Percentiles rank a stretch among this genome's conserved stretches.
Conservation (phyloP, 2,329 filamentous ascomycete species). For the Sarocladiaceae sp. region DNA sequence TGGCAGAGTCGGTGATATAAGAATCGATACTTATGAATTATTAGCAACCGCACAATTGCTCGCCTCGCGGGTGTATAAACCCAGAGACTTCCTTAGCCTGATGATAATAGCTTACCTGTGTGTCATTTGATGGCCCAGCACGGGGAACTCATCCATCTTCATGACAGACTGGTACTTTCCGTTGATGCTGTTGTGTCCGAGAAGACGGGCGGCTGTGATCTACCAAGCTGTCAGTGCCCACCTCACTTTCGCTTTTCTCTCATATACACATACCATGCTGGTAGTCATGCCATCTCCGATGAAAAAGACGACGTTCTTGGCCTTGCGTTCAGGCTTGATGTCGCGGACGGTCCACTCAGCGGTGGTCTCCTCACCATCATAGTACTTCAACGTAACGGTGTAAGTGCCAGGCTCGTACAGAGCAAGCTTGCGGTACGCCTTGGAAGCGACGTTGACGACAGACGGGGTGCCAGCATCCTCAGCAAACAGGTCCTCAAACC, state of each 20-base stretch:
- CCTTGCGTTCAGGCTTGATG: constrained; percentile 61
- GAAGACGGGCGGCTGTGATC: constrained; percentile 71
- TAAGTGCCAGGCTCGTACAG: constrained; percentile 77
- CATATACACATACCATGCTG: constrained; percentile 49
- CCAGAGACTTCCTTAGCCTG: no score
- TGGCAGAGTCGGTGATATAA: constrained; percentile 83
- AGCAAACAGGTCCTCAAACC: constrained; percentile 80
- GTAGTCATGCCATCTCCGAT: constrained; percentile 71
- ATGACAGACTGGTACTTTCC: constrained; percentile 73
- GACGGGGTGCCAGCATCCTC: constrained; percentile 62
- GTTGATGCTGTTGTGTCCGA: constrained; percentile 77
- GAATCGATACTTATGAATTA: constrained; percentile 77
- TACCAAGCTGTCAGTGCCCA: constrained; percentile 12
- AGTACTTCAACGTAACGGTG: constrained; percentile 69
- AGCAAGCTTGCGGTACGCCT: constrained; percentile 68
- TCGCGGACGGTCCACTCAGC: constrained; percentile 74
- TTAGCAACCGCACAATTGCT: no score
- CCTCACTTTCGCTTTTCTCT: background rate
- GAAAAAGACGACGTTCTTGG: constrained; percentile 82
- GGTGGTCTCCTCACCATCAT: constrained; percentile 62
- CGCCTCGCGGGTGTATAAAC: no score
- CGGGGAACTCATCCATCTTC: constrained; percentile 75
- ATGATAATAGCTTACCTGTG: constrained; percentile 46
- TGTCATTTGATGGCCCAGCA: constrained; percentile 85
- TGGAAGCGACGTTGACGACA: constrained; percentile 73